Base-by-base conservation (phyloP, 225 moss, liverwort and hornwort species). In the Pleurozium schreberi region DNA sequence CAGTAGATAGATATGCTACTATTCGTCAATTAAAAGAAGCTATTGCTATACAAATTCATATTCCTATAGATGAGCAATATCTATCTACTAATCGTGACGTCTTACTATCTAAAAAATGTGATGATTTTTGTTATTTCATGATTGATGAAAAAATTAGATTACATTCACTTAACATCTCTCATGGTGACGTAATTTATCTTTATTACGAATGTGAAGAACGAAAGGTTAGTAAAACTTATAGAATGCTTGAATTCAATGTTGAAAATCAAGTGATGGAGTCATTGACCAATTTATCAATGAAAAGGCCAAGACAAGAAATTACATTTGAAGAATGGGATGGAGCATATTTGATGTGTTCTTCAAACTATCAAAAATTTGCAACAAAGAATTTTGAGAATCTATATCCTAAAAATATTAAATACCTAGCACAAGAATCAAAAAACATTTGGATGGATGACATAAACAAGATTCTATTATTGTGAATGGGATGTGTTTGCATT, bases 401-500 rank as follows among this genome's bases (percentile, higher is more conserved):
- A 5, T 33, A 33, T 52, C 0, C 0, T 22, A 22, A 5, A 21
- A 34, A 50, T 52, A 14, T 8, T 6, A 23, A 36, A 55, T 9
- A 76, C 5, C 0, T 53, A 53, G 8, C 1, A 14, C 8, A 25
- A 25, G 38, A 77, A 55, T 38, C 38, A 53, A 77, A 2, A 53
- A 55, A 38, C 10, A 15, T 14, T 52, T 77, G 2, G 6, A 23
- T 36, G 53, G 23, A 77, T 53, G 9, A 77, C 23, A 23, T 55
- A 25, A 14, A 15, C 2, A 75, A 75, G 5, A 7, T 31, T 75
- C 7, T 33, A 8, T 36, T 36, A 5, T 9, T 76, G 9, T 53
- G 1, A 1, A 9, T 53, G 2, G 3, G 1, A 53, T 0, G 25
- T 36, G 2, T 36, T 36, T n/a, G n/a, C n/a, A n/a, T n/a, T n/a